Conservation (phyloP, 805 yeast genomes). For the Kurtzmaniella fragi region DNA sequence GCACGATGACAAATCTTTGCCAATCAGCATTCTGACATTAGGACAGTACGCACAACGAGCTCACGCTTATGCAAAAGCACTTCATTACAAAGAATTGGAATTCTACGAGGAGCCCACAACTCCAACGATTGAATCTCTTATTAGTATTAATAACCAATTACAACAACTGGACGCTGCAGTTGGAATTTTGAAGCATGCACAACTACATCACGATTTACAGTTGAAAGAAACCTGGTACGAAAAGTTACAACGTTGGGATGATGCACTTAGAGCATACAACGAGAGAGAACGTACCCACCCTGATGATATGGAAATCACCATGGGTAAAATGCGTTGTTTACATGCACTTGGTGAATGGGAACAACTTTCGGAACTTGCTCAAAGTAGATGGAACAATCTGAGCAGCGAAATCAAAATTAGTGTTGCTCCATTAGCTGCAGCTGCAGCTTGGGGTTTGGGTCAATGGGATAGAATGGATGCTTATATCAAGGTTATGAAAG, state of each 20-base stretch:
- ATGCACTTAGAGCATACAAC: conserved; percentile 86
- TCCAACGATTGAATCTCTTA: conserved; percentile 85
- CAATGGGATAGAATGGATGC: conserved; percentile 96
- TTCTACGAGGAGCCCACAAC: conserved; percentile 91
- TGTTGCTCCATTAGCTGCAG: conserved; percentile 97
- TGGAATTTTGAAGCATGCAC: conserved; percentile 93
- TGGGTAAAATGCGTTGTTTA: conserved; percentile 97
- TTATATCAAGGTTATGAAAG: conserved; percentile 83
- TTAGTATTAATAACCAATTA: conserved; percentile 86
- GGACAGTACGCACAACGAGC: conserved; percentile 93
- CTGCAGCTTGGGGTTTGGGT: conserved; percentile 97
- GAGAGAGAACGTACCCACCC: conserved; percentile 63
- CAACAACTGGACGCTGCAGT: conserved; percentile 98
- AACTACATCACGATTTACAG: conserved; percentile 82
- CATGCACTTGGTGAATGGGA: conserved; percentile 99
- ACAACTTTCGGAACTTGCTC: conserved; percentile 77
- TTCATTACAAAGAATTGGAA: conserved; percentile 93
- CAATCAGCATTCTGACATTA: conserved; percentile 82
- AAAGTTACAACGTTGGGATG: conserved; percentile 96
- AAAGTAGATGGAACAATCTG: conserved; percentile 76
- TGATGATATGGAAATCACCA: conserved; percentile 77
- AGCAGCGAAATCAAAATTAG: conserved; percentile 69
- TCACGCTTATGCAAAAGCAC: conserved; percentile 96
- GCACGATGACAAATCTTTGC: conserved; percentile 91
- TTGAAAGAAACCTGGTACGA: conserved; percentile 98